Evolutionary conservation across 2,329 filamentous ascomycete genomes (phyloP), one percentile per base, ranked within the genome.

Genomic region (Verticillium nonalfalfae): DNA sequence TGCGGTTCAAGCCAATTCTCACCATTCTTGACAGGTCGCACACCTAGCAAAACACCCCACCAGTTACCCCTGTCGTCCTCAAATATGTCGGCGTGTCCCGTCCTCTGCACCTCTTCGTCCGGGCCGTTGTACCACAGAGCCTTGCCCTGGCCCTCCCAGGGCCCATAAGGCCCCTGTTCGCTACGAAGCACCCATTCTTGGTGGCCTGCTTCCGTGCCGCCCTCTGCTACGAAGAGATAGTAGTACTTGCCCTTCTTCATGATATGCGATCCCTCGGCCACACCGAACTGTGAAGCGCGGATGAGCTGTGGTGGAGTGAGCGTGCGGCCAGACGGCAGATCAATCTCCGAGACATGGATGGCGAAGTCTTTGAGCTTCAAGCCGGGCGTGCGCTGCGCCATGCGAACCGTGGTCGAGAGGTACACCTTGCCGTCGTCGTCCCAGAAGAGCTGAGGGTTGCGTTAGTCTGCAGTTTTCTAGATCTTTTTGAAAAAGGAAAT

Each of bases 161-260:
- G 80, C 0, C 82, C 82, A 9, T 76, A 74, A 0, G 77, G 77
- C 0, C 76, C 72, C 1, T 64, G 65, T 10, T 69, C 72, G 63
- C 78, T 84, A 4, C 82, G 76, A 59, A 76, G 73, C 0, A 83
- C 79, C 76, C 80, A 84, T 62, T 82, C 80, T 59, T 79, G 77
- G 63, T 85, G 82, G 0, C 80, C 80, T 15, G 73, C 75, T 61
- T 81, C 80, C 6, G 76, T 78, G 14, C 76, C 76, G 36, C 73
- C 74, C 66, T 76, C 73, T 3, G 75, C 76, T 4, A 75, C 76
- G 63, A 77, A 72, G 9, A 77, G 71, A 61, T 77, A 78, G 63
- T 75, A 76, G 60, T 70, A 75, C 36, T 60, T 66, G 3, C 69
- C 72, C 31, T 68, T 69, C 39, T 71, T 72, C 65, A 76, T 68